A percentile compares a stretch with the other conserved stretches of the same genome.
phyloP scores from a whole-genome alignment of 2,329 filamentous ascomycete genomes.

The Pestalotiopsis fici region DNA sequence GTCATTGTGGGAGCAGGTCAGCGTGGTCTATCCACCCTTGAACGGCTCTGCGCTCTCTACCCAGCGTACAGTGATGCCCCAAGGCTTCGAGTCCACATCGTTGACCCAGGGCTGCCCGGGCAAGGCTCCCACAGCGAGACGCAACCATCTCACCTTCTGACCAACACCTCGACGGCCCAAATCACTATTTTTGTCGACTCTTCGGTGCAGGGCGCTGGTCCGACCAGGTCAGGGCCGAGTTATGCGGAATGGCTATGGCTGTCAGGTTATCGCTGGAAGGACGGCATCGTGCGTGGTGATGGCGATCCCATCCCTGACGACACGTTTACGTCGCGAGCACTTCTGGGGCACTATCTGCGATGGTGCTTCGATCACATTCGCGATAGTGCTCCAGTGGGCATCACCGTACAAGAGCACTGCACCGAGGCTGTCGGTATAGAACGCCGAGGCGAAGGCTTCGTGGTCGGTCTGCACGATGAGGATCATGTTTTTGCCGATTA shows the following conservation, averaged over 20 bases:
- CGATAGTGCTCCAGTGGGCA: neutral
- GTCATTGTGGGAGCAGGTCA: neutral
- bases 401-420: neutral
- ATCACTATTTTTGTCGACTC: neutral
- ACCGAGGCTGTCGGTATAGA: neutral
- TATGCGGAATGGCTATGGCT: neutral
- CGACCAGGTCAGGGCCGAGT: neutral
- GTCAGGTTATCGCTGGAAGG: neutral
- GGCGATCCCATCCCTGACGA: neutral
- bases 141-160: neutral
- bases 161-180: neutral
- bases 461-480: neutral
- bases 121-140: neutral
- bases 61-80: neutral
- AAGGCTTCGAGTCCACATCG: neutral
- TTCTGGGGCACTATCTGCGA: neutral
- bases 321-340: neutral
- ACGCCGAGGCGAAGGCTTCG: neutral
- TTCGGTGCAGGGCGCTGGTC: neutral
- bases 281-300: neutral
- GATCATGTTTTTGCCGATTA: neutral
- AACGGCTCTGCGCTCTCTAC: neutral
- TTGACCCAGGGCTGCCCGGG: neutral
- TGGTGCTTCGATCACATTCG: neutral
- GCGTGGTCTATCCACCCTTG: neutral